Base-by-base conservation (phyloP, 2,329 filamentous ascomycete species). In the Thermomyces lanuginosus region DNA sequence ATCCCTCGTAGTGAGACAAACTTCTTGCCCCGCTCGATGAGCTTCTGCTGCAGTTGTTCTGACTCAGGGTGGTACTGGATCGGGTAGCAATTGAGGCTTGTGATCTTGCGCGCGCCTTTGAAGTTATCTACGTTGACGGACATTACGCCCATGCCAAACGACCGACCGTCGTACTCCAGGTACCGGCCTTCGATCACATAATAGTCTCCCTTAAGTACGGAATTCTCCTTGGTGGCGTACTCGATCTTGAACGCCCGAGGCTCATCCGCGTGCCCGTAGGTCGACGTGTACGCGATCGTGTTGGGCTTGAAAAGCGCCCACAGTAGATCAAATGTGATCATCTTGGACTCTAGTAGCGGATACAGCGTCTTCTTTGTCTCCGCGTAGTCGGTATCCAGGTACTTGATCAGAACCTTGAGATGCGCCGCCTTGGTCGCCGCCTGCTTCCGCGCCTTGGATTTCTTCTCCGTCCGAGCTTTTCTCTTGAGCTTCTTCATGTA, bases 301-400 rank as follows among this genome's bases (percentile, higher is more conserved):
- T 82, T 79, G 0, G 83, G 83, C 44, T 89, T 91, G 66, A 78
- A 91, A 3, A 92, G 56, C 0, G 82, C 81, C 83, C 83, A 92
- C 1, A 91, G 59, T 2, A 91, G 64, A 31, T 92, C 81, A 40
- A 84, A 92, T 0, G 81, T 91, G 46, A 92, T 91, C 22, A 82
- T 72, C 6, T 81, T 80, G 16, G 75, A 77, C 36, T 82, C 69
- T 2, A 92, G 60, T 54, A 92, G 70, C 0, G 81, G 78, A 38
- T 83, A 76, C 0, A 92, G 63, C 2, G 75, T 78, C 49, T 82
- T 80, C 46, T 86, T 84, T 17, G 66, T 72, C 10, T 78, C 65
- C 1, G 72, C 69, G 42, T 81, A 92, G 49, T 92, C 84, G 33
- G 74, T 69, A 39, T 84, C 75, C n/a, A 89, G 60, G 40, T 82